Evolutionary conservation across 257 asterid genomes (phyloP), one percentile per base, ranked within the genome.

Genomic region (Lycium ferocissimum): DNA sequence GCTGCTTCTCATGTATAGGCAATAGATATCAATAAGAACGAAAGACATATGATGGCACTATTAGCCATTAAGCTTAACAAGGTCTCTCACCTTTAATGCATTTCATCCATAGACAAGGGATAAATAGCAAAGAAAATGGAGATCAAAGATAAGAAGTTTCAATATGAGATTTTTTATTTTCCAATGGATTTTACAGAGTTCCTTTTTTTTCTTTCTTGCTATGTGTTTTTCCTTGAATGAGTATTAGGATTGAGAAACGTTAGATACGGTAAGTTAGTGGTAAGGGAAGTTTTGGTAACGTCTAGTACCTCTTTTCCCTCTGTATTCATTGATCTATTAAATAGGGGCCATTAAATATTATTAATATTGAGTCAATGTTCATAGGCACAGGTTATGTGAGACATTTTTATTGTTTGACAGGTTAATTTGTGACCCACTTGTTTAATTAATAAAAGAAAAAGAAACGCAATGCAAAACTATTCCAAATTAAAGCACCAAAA

Each of bases 311-410:
- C 22, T 67, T 49, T 75, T 75, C 62, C 62, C 62, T 75, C 62
- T 75, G 38, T 13, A 75, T 75, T 75, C 37, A 75, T 22, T 75
- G 13, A 75, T 75, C 62, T 75, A 49, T 75, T 75, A 75, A 75
- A 75, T 75, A 49, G 45, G 62, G 76, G 51, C 51, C 45, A 49
- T 49, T 75, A 49, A 75, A 22, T 49, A 20, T 49, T 75, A 51
- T 13, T 49, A 75, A 49, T 75, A 20, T 2, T 26, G 33, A 75
- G 7, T 72, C 9, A 66, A 33, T 12, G 4, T 66, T 66, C 20
- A 66, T 33, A 66, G 11, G 5, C 80, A 47, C n/a, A n/a, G 0
- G 4, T 73, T 73, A 47, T 47, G 58, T 47, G 5, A 45, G 2
- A 75, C 59, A 6, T 12, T 75, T 10, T 4, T 20, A 12, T 6